Percentiles rank a stretch among this genome's conserved stretches.
Evolutionary conservation across 768 basidiomycete species (phyloP).

Genomic region (Mycena maculata): DNA sequence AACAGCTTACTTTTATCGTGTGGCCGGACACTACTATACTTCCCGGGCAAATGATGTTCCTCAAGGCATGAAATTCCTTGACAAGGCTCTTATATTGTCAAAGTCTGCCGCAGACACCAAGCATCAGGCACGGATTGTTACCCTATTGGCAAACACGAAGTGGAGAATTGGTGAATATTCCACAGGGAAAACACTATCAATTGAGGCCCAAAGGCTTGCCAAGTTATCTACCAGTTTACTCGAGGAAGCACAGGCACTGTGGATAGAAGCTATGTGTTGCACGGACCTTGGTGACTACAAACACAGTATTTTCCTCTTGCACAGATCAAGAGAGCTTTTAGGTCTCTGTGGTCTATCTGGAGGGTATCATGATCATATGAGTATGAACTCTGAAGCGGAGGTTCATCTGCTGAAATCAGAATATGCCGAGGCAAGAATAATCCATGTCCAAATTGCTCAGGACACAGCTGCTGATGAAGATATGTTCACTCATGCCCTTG

Average conservation of each 20-base stretch:
- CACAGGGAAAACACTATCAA: neutral
- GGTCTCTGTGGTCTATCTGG: too few species aligned
- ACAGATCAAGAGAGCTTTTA: too few species aligned
- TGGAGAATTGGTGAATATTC: neutral
- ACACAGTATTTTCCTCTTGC: neutral
- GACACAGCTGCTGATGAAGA: too few species aligned
- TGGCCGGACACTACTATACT: neutral
- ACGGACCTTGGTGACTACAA: neutral
- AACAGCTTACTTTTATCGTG: neutral
- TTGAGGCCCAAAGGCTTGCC: neutral
- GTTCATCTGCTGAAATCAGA: too few species aligned
- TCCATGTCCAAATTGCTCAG: too few species aligned
- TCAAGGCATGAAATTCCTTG: neutral
- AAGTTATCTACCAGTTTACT: neutral
- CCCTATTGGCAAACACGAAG: neutral
- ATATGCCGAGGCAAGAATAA: too few species aligned
- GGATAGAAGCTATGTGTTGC: neutral
- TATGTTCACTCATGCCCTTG: too few species aligned
- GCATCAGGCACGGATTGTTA: neutral
- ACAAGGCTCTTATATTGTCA: neutral
- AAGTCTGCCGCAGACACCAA: neutral
- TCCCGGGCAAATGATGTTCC: neutral
- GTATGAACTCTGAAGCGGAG: too few species aligned
- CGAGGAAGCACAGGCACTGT: neutral
- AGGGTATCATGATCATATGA: too few species aligned